Conservation (phyloP, 257 asterid species). For the Solanum lignicaule region DNA sequence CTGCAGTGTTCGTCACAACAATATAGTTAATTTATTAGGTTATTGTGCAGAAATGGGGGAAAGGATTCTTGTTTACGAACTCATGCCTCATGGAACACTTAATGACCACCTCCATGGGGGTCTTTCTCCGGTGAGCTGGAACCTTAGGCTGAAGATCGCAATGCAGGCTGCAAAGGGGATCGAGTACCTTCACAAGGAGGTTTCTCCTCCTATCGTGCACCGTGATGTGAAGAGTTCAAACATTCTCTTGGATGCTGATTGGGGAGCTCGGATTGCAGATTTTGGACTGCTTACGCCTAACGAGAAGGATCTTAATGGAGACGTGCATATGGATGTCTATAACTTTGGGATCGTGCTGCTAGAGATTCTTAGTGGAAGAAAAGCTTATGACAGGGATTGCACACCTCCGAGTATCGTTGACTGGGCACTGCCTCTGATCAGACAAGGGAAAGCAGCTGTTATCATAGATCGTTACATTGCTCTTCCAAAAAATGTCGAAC, state of each 20-base stretch:
- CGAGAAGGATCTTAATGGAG: constrained; percentile 38
- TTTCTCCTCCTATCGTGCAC: constrained; percentile 73
- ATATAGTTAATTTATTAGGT: constrained; percentile 80
- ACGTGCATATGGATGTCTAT: constrained; percentile 56
- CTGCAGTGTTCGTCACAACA: constrained; percentile 59
- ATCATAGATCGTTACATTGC: constrained; percentile 57
- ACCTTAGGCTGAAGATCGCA: constrained; percentile 59
- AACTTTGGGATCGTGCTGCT: constrained; percentile 79
- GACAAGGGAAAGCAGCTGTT: constrained; percentile 77
- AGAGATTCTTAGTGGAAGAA: constrained; percentile 85
- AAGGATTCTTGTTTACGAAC: constrained; percentile 75
- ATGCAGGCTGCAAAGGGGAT: constrained; percentile 85
- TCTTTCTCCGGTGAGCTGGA: constrained; percentile 63
- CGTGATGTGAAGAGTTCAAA: constrained; percentile 76
- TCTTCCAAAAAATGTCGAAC: constrained; percentile 80
- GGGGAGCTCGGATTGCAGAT: constrained; percentile 67
- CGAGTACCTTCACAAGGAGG: constrained; percentile 67
- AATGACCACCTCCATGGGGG: constrained; percentile 95
- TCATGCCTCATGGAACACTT: constrained; percentile 88
- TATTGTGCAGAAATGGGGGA: constrained; percentile 98
- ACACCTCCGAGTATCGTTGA: constrained; percentile 59
- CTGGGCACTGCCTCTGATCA: constrained; percentile 76
- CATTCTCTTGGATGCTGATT: constrained; percentile 75
- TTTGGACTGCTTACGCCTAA: constrained; percentile 53
- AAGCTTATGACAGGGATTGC: constrained; percentile 60